These are phyloP conservation scores for Verbascum thapsus DNA, from an alignment of 257 asterid species.

Conservation along the genomic window DNA sequence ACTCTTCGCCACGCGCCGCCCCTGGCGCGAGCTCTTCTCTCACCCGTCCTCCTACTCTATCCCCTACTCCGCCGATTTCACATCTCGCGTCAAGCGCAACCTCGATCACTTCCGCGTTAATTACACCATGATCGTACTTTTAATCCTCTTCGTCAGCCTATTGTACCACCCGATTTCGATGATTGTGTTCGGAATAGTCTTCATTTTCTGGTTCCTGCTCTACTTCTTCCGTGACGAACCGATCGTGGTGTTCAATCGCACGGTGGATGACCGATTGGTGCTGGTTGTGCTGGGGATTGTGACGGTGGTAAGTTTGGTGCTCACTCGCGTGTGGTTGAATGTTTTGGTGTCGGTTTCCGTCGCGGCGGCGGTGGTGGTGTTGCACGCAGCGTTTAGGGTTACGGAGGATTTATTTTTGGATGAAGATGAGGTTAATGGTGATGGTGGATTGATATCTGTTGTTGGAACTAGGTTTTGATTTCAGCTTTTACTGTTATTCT, in stretches of 20 bases:
- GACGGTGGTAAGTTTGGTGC: constrained; percentile 51
- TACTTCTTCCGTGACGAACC: constrained; percentile 68
- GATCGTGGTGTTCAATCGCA: constrained; percentile 48
- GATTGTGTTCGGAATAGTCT: constrained; percentile 52
- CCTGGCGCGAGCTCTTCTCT: constrained; percentile 73
- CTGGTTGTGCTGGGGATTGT: constrained; percentile 42
- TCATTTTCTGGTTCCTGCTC: constrained; percentile 53
- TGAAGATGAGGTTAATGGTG: constrained; percentile 61
- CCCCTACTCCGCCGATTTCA: constrained; percentile 47
- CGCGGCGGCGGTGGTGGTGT: constrained; percentile 39
- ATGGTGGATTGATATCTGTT: constrained; percentile 61
- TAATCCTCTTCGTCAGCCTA: constrained; percentile 58
- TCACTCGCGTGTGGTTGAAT: constrained; percentile 69
- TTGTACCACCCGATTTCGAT: constrained; percentile 69
- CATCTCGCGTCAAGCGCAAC: constrained; percentile 49
- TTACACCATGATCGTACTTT: constrained; percentile 48
- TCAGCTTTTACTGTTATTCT: background rate
- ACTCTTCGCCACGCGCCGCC: constrained; percentile 55
- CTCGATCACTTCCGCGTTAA: constrained; percentile 71
- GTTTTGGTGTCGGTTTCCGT: constrained; percentile 51
- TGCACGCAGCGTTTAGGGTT: constrained; percentile 64
- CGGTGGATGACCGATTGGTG: constrained; percentile 64
- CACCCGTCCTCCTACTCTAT: constrained; percentile 63
- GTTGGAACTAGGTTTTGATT: constrained; percentile 47
- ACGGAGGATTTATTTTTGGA: constrained; percentile 69